Percentiles rank a stretch among this genome's conserved stretches.
phyloP scores from a whole-genome alignment of 768 basidiomycete genomes.

The Lyophyllum atratum region DNA sequence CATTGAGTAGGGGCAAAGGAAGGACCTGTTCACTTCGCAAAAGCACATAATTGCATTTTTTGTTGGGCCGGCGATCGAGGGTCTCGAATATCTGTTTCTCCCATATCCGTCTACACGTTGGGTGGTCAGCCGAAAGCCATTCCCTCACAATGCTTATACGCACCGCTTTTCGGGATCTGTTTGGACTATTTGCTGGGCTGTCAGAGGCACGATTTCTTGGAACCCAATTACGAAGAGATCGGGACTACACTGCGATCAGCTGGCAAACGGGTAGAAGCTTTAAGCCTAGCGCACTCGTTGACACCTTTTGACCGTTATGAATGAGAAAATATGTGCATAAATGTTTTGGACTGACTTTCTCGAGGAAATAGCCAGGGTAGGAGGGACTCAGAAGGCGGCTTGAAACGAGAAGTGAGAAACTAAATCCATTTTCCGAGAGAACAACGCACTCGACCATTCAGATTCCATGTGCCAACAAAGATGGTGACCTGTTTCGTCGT shows the following conservation, averaged over 20 bases:
- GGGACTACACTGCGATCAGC: constrained; percentile 49
- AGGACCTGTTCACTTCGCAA: constrained; percentile 89
- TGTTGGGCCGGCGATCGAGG: constrained; percentile 68
- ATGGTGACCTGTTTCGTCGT: constrained; percentile 68
- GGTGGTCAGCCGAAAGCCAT: neutral
- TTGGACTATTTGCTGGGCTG: constrained; percentile 96
- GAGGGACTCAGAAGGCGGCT: constrained; percentile 81
- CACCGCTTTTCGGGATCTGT: constrained; percentile 92
- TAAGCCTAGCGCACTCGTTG: constrained; percentile 47
- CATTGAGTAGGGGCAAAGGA: neutral
- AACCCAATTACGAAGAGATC: constrained; percentile 92
- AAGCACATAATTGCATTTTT: constrained; percentile 76
- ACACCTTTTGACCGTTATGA: constrained; percentile 22
- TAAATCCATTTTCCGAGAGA: neutral
- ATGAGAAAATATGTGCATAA: constrained; percentile 19
- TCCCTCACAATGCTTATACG: constrained; percentile 12
- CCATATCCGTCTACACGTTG: constrained; percentile 73
- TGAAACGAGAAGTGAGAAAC: neutral
- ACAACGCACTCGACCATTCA: constrained; percentile 79
- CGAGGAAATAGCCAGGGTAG: constrained; percentile 90
- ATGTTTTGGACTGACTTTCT: constrained; percentile 52
- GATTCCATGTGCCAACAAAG: constrained; percentile 93
- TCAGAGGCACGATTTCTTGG: constrained; percentile 97
- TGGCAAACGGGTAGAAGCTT: neutral
- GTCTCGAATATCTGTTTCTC: constrained; percentile 81